Conservation (phyloP, 495 filamentous ascomycete species). For the Tirmania nivea region DNA sequence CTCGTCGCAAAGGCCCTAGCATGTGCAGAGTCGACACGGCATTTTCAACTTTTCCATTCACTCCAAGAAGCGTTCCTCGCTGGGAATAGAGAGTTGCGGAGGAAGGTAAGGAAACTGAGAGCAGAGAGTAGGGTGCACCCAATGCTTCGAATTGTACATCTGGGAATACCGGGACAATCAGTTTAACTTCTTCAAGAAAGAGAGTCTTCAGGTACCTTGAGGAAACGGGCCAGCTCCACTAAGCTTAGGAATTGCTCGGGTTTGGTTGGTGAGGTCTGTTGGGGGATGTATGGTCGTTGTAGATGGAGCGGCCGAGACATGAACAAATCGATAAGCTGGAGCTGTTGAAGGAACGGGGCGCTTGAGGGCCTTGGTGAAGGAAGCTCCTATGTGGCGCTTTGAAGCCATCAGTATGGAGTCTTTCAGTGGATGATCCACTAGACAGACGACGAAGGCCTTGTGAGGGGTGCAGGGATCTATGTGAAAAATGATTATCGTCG, state of each 20-base stretch:
- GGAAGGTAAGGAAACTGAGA: constrained; percentile 77
- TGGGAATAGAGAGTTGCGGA: constrained; percentile 84
- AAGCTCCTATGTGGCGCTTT: too few relatives aligned
- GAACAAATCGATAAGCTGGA: neutral
- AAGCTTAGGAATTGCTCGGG: constrained; percentile 17
- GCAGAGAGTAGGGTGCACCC: constrained; percentile 70
- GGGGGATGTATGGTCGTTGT: constrained; percentile 10
- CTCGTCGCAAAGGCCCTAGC: constrained; percentile 58
- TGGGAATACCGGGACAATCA: constrained; percentile 19
- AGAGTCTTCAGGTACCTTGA: constrained; percentile 6
- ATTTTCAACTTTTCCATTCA: constrained; percentile 80
- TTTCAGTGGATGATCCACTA: too few relatives aligned
- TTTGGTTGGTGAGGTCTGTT: constrained; percentile 15
- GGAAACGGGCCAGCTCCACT: constrained; percentile 17
- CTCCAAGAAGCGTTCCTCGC: constrained; percentile 68
- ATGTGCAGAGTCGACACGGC: constrained; percentile 71
- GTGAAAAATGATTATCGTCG: too few relatives aligned
- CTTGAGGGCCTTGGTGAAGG: too few relatives aligned
- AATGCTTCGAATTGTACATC: constrained; percentile 90
- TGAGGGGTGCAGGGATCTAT: too few relatives aligned
- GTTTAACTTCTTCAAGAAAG: neutral
- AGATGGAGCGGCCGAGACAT: constrained; percentile 16
- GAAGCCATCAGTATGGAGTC: too few relatives aligned
- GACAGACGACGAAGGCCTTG: too few relatives aligned
- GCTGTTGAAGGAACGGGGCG: too few relatives aligned